phyloP scores from a whole-genome alignment of 352 stramenopile species.

The Globisporangium splendens region DNA sequence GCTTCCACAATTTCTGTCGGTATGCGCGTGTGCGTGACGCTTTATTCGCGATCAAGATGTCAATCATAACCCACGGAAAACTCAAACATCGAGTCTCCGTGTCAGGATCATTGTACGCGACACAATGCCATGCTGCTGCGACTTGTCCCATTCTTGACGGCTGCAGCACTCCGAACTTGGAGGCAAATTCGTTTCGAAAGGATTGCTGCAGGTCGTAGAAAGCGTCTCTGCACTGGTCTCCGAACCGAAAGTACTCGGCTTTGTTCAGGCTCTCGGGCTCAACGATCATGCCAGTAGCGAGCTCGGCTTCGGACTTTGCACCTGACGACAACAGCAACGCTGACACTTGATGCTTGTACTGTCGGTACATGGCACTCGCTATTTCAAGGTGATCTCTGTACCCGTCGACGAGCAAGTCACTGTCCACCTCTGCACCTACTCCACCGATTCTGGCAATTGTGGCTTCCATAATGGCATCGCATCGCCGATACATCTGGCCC shows the following conservation, averaged over 20 bases:
- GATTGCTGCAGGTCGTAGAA: constrained; percentile 45
- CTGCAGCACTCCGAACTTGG: constrained; percentile 15
- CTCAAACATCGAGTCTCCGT: constrained; percentile 36
- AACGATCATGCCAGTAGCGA: constrained; percentile 74
- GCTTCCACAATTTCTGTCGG: constrained; percentile 22
- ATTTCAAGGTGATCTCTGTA: constrained; percentile 43
- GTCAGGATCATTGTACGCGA: constrained; percentile 45
- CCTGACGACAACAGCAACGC: constrained; percentile 63
- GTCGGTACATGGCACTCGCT: constrained; percentile 46
- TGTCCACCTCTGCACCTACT: constrained; percentile 28
- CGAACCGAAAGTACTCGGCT: constrained; percentile 76
- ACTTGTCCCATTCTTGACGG: constrained; percentile 29
- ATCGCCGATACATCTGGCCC: constrained; percentile 71
- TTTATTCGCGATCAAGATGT: constrained; percentile 49
- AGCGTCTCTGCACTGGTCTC: constrained; percentile 63
- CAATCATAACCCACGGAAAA: constrained; percentile 73
- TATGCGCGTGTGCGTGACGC: constrained; percentile 8
- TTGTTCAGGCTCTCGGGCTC: constrained; percentile 53
- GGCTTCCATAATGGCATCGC: constrained; percentile 42
- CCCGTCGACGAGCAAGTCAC: constrained; percentile 43
- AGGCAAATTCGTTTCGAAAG: constrained; percentile 50
- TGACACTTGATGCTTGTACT: constrained; percentile 58
- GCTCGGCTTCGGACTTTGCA: constrained; percentile 55
- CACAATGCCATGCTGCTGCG: constrained; percentile 71
- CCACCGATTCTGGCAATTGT: constrained; percentile 29